A percentile compares a stretch with the other conserved stretches of the same genome.
Evolutionary conservation across 768 basidiomycete genomes (phyloP).

Genomic region (Mycena crocata): DNA sequence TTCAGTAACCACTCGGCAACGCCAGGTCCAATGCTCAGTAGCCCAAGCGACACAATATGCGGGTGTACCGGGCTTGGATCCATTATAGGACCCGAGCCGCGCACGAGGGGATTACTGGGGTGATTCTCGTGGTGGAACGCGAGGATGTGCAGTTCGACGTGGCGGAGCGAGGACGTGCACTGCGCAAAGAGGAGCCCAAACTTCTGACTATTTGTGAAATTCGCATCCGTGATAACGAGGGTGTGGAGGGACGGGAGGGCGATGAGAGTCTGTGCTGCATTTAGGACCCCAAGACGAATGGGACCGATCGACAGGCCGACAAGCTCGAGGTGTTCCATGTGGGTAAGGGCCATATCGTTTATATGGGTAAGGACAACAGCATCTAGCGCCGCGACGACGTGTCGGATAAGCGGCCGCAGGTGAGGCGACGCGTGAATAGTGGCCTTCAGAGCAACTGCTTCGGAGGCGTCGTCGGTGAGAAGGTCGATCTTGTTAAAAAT

Average conservation of each 20-base stretch:
- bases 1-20: not conserved
- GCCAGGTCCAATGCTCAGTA: not conserved
- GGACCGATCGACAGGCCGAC: not conserved
- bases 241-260: conserved; percentile 3
- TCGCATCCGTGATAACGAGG: not conserved
- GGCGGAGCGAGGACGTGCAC: conserved; percentile 1
- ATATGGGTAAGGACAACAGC: not conserved
- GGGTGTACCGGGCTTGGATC: not conserved
- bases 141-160: not conserved
- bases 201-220: not conserved
- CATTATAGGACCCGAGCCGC: no score
- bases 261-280: not conserved
- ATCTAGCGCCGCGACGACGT: not conserved
- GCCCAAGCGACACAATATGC: not conserved
- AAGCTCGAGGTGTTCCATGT: not conserved
- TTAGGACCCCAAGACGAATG: not conserved
- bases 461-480: not conserved
- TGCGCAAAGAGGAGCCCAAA: not conserved
- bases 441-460: not conserved
- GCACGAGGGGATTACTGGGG: no score
- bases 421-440: not conserved
- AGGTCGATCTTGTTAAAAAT: not conserved
- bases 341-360: not conserved
- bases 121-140: not conserved
- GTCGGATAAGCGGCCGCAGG: not conserved